Evolutionary conservation across 2,329 filamentous ascomycete genomes (phyloP).

Genomic region (Myriosclerotinia scirpicola): DNA sequence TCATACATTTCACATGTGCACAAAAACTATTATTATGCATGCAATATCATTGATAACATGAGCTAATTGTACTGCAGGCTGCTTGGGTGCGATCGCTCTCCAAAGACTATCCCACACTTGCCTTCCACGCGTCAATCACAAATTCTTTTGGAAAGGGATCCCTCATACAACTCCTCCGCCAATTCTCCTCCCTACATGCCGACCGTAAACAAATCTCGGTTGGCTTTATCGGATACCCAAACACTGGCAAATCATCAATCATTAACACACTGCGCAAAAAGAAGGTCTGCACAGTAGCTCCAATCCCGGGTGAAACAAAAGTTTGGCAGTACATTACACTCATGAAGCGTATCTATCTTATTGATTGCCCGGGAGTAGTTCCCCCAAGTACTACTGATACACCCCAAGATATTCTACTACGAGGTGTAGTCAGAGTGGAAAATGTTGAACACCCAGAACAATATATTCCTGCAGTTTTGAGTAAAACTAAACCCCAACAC

Average conservation of each 20-base stretch:
- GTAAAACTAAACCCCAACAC: conserved; percentile 79
- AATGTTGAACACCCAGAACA: conserved; percentile 96
- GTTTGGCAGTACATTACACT: conserved; percentile 97
- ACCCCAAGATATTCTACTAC: conserved; percentile 82
- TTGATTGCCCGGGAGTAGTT: conserved; percentile 95
- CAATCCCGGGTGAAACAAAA: conserved; percentile 95
- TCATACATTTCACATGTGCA: conserved; percentile 72
- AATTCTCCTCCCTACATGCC: conserved; percentile 87
- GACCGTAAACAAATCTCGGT: conserved; percentile 94
- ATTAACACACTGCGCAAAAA: conserved; percentile 96
- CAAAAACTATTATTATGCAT: neutral
- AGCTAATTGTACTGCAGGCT: conserved; percentile 60
- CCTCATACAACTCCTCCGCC: conserved; percentile 84
- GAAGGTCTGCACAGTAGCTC: conserved; percentile 89
- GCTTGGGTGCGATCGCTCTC: conserved; percentile 88
- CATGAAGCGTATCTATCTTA: conserved; percentile 92
- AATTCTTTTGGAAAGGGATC: conserved; percentile 97
- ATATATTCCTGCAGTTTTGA: conserved; percentile 82
- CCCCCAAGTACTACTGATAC: conserved; percentile 83
- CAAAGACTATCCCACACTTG: conserved; percentile 88
- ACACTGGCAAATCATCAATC: conserved; percentile 93
- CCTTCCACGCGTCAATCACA: conserved; percentile 91
- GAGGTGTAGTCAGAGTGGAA: conserved; percentile 90
- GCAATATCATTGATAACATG: conserved; percentile 25
- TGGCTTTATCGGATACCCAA: conserved; percentile 75